Base-by-base conservation (phyloP, 2,329 filamentous ascomycete species). In the Epichloe amarillans region DNA sequence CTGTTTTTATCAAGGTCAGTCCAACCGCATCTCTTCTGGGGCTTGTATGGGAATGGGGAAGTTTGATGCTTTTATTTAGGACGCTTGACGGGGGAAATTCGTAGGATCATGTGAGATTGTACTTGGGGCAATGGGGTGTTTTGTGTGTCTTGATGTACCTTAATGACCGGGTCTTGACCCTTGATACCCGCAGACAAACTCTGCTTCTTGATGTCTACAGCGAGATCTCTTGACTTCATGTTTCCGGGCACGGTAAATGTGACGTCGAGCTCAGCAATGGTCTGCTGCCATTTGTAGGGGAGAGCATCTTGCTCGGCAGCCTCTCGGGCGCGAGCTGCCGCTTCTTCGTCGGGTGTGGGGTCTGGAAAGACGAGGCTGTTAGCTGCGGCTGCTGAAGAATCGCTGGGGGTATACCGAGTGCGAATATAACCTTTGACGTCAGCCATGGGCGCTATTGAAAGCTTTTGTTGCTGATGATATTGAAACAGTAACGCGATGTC, bases 221-320 rank as follows among this genome's bases (percentile, higher is more conserved):
- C 80, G 37, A 98, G 71, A 65, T 98, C 93, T 59, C 78, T 80
- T 39, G 82, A 88, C 70, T 94, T 94, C 59, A 91, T 73, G 67
- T 90, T 95, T 23, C 77, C 84, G 0, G 91, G 85, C 1, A 98
- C 81, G 30, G 78, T 73, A 53, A 94, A 77, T 47, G 77, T 84
- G 61, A 97, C 71, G 64, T 95, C 88, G 54, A 96, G 72, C 64
- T 97, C 93, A 59, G 76, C 77, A 65, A 98, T 95, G 23, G 86
- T 90, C 72, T 98, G 93, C 11, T 79, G 86, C 93, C 93, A 98
- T 72, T 94, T 93, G 82, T 98, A 98, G 1, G 93, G 93, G 93
- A 98, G 82, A 23, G 84, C 80, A 41, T 83, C 85, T 73, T 98
- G 93, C 72, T 98, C 93, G 60, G 83, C 85, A 51, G 79, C 75